These are phyloP conservation scores for Globisporangium middletonii DNA, from an alignment of 352 stramenopile species.

Conservation along the genomic window DNA sequence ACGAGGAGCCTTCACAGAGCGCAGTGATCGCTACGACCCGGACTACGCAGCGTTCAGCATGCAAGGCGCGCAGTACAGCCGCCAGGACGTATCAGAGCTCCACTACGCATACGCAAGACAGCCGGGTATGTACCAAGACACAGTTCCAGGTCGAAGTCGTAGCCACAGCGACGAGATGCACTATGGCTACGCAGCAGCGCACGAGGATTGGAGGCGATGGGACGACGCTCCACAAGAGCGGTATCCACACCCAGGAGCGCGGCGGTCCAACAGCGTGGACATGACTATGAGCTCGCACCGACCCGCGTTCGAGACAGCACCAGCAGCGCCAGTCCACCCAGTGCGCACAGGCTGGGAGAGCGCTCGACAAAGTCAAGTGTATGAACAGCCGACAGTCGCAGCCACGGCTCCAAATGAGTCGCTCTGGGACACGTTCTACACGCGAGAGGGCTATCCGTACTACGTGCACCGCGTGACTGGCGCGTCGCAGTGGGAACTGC, in stretches of 20 bases:
- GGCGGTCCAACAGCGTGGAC: constrained; percentile 8
- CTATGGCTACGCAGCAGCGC: neutral
- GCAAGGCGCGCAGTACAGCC: neutral
- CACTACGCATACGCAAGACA: no score
- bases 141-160: neutral
- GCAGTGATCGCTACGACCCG: constrained; percentile 21
- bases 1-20: constrained; percentile 28
- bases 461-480: constrained; percentile 68
- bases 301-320: neutral
- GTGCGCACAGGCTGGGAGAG: constrained; percentile 3
- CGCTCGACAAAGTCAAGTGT: neutral
- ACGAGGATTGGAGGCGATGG: neutral
- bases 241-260: neutral
- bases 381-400: neutral
- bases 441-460: constrained; percentile 68
- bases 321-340: neutral
- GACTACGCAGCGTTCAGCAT: neutral
- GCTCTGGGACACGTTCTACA: constrained; percentile 69
- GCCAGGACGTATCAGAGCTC: neutral
- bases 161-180: constrained; percentile 12
- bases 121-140: no score
- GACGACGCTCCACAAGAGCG: neutral
- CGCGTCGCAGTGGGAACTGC: constrained; percentile 76
- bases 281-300: neutral
- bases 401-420: neutral